Conservation (phyloP, 306 rosid species). For the Purshia tridentata region DNA sequence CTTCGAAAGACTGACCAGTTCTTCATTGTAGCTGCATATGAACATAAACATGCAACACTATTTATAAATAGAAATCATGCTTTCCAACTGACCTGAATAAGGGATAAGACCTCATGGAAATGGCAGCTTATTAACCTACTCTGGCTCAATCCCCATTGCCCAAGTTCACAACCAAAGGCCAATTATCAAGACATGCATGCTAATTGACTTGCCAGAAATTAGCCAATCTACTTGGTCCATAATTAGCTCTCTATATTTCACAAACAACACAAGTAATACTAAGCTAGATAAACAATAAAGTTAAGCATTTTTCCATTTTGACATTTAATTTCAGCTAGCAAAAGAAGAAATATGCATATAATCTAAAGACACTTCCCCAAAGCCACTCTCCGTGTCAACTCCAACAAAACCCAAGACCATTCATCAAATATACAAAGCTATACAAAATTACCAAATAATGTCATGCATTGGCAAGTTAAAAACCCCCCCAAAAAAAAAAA, state of each 20-base stretch:
- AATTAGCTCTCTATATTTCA: slow-evolving; percentile 3
- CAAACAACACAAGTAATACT: no score
- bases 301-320: no score
- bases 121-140: neutral
- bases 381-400: slow-evolving; percentile 78
- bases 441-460: slow-evolving; percentile 25
- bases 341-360: slow-evolving; percentile 42
- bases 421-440: slow-evolving; percentile 26
- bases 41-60: neutral
- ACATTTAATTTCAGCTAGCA: no score
- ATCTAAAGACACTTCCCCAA: slow-evolving; percentile 59
- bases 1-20: neutral
- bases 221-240: neutral
- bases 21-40: neutral
- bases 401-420: slow-evolving; percentile 66
- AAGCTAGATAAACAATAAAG: no score
- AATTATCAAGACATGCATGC: neutral
- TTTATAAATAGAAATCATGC: neutral
- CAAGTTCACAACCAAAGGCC: neutral
- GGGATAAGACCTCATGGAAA: neutral
- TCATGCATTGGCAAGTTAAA: slow-evolving; percentile 19
- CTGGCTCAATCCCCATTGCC: neutral
- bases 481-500: no score
- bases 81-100: neutral
- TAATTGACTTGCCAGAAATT: neutral